phyloP scores from a whole-genome alignment of 2,329 filamentous ascomycete genomes.

The Leptographium procerum region DNA sequence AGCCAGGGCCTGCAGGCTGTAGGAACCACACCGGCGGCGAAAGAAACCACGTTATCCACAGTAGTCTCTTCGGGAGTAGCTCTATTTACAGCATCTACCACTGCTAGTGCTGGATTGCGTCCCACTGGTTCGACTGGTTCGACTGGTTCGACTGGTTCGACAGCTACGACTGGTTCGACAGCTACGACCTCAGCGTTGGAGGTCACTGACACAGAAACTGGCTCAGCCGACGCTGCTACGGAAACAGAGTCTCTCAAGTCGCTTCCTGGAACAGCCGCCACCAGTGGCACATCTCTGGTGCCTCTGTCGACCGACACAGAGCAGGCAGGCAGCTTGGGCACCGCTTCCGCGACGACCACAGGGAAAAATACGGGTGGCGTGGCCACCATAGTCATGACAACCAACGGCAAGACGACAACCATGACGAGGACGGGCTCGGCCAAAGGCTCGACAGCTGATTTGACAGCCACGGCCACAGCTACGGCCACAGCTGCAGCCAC shows the following conservation, averaged over 20 bases:
- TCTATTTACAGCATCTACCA: too few relatives aligned
- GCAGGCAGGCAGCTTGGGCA: not conserved
- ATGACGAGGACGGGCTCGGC: slow-evolving; percentile 8
- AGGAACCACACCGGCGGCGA: too few relatives aligned
- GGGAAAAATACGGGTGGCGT: slow-evolving; percentile 2
- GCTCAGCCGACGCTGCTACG: slow-evolving; percentile 28
- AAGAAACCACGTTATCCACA: too few relatives aligned
- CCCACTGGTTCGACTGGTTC: too few relatives aligned
- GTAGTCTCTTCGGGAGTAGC: too few relatives aligned
- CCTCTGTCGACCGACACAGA: slow-evolving; percentile 6
- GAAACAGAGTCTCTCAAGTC: slow-evolving; percentile 8
- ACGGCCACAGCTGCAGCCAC: slow-evolving; percentile 5
- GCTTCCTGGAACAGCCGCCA: slow-evolving; percentile 4
- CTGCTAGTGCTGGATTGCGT: too few relatives aligned
- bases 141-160: too few relatives aligned
- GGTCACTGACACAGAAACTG: too few relatives aligned
- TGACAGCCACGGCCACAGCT: slow-evolving; percentile 1
- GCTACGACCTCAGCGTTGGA: too few relatives aligned
- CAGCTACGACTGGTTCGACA: too few relatives aligned
- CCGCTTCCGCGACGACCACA: not conserved
- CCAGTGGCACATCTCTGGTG: slow-evolving; percentile 1
- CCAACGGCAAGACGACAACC: slow-evolving; percentile 8
- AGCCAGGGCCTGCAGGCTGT: not conserved
- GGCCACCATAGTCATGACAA: slow-evolving; percentile 10
- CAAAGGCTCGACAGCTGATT: not conserved